Conservation (phyloP, 2,329 filamentous ascomycete species). For the Fusarium brevicatenulatum region DNA sequence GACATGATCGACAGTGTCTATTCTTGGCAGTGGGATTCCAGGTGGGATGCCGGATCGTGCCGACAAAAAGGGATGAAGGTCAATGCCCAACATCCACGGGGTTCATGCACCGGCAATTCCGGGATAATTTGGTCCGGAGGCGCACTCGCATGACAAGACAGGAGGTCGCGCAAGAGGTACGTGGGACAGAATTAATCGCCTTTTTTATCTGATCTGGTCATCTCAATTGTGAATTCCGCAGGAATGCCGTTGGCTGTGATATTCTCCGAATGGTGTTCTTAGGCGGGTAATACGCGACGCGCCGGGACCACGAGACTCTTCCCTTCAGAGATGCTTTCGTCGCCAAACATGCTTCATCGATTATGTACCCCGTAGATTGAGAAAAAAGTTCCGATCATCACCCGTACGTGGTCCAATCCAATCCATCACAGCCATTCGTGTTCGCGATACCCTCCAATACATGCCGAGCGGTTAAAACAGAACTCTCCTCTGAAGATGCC, state of each 20-base stretch:
- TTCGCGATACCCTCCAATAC: background rate
- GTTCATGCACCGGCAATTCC: background rate
- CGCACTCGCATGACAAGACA: background rate
- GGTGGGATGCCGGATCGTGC: background rate
- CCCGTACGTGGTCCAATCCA: background rate
- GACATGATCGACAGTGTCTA: background rate
- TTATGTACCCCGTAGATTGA: background rate
- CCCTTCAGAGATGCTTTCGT: fast-evolving
- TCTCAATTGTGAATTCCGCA: background rate
- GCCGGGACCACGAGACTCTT: background rate
- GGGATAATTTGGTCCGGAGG: background rate
- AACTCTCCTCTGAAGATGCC: background rate
- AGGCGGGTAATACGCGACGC: background rate
- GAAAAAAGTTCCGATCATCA: background rate
- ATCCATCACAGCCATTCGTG: background rate
- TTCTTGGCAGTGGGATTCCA: background rate
- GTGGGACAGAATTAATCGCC: background rate
- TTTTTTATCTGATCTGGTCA: background rate
- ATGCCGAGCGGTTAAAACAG: background rate
- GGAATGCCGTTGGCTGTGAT: background rate
- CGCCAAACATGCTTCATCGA: background rate
- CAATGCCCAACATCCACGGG: background rate
- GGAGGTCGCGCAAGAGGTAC: background rate
- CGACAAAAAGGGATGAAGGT: background rate
- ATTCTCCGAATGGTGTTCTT: background rate